These are phyloP conservation scores for Chionographis japonica DNA, from an alignment of 106 monocot genomes.

Conservation along the genomic window DNA sequence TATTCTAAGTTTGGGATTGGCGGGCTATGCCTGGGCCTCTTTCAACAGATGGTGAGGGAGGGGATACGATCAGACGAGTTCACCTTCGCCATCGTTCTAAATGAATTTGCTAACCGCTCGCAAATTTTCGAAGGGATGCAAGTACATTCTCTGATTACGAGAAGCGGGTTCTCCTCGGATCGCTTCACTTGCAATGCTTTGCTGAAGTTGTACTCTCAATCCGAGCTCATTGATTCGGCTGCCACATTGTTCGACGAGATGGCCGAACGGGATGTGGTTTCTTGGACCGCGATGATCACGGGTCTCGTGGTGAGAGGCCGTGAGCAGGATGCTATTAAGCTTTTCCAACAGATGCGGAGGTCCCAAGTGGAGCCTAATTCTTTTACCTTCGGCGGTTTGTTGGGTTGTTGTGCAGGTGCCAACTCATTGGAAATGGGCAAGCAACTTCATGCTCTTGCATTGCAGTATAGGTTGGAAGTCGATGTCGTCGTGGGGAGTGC, in stretches of 20 bases:
- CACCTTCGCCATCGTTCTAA: conserved; percentile 19
- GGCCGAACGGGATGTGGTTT: conserved; percentile 7
- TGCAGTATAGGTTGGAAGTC: conserved; percentile 16
- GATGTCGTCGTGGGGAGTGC: conserved; percentile 20
- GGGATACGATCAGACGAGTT: conserved; percentile 13
- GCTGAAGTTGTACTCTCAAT: conserved; percentile 22
- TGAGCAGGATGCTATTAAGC: neutral
- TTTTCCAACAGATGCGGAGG: conserved; percentile 15
- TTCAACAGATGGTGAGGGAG: conserved; percentile 7
- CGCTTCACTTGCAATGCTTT: conserved; percentile 24
- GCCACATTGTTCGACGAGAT: conserved; percentile 20
- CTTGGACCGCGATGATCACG: conserved; percentile 25
- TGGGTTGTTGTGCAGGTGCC: conserved; percentile 6
- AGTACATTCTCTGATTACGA: conserved; percentile 18
- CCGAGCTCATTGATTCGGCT: neutral
- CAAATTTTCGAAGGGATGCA: conserved; percentile 18
- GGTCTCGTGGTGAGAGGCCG: neutral
- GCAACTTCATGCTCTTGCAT: conserved; percentile 15
- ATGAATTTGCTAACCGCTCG: conserved; percentile 4
- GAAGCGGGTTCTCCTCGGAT: conserved; percentile 6
- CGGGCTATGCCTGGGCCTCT: neutral
- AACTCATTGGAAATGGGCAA: conserved; percentile 7
- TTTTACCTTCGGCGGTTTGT: conserved; percentile 27
- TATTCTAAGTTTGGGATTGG: conserved; percentile 10
- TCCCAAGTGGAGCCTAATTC: conserved; percentile 14